phyloP scores from a whole-genome alignment of 129 eudicot species.

The Lonicera japonica region DNA sequence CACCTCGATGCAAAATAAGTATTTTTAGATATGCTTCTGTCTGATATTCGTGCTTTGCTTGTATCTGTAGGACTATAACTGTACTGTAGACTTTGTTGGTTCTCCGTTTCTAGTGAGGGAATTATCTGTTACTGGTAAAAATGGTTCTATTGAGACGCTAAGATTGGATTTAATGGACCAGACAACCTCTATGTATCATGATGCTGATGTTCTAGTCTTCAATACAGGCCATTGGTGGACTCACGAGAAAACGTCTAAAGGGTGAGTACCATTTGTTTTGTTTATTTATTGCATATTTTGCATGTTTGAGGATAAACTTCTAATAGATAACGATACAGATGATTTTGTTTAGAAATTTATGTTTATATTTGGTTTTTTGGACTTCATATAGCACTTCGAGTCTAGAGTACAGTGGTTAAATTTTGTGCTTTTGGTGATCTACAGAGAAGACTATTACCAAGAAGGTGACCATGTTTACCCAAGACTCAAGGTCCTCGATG shows the following conservation, averaged over 20 bases:
- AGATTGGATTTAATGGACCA: slow-evolving; percentile 85
- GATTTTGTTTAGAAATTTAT: not conserved
- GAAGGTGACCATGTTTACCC: slow-evolving; percentile 83
- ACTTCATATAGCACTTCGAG: not conserved
- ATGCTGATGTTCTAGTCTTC: slow-evolving; percentile 77
- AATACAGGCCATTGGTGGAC: slow-evolving; percentile 99
- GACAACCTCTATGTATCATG: slow-evolving; percentile 69
- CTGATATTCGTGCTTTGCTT: slow-evolving; percentile 12
- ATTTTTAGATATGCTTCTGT: not conserved
- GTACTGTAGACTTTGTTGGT: slow-evolving; percentile 76
- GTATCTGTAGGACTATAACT: slow-evolving; percentile 70
- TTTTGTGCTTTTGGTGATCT: slow-evolving; percentile 3
- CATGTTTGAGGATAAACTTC: not conserved
- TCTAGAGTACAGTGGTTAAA: not conserved
- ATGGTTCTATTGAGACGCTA: slow-evolving; percentile 65
- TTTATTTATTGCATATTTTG: slow-evolving; percentile 1
- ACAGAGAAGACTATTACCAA: slow-evolving; percentile 89
- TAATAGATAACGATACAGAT: not conserved
- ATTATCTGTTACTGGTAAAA: slow-evolving; percentile 43
- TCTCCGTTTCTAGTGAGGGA: slow-evolving; percentile 87
- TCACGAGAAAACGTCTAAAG: slow-evolving; percentile 91
- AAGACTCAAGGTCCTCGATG: slow-evolving; percentile 83
- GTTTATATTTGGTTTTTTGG: not conserved
- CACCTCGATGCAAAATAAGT: not conserved
- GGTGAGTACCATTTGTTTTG: slow-evolving; percentile 40